Conservation (phyloP, 2,329 filamentous ascomycete species). For the Fusarium sulawesiense region DNA sequence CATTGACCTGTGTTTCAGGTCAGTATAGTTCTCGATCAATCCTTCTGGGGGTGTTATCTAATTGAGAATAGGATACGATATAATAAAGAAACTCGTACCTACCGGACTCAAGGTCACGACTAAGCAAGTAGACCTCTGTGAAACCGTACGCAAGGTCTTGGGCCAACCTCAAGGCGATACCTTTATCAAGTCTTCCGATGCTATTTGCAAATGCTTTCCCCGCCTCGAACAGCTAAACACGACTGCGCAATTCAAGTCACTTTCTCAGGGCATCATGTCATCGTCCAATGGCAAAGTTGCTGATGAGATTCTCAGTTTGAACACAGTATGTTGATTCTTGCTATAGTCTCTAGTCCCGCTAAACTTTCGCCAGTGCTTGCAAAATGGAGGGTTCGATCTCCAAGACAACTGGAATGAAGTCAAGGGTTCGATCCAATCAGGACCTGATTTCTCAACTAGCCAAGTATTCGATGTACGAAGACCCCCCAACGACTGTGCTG, state of each 20-base stretch:
- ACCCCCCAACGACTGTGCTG: too few relatives aligned
- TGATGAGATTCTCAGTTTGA: not conserved
- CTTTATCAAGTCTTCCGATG: not conserved
- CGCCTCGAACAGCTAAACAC: accelerated
- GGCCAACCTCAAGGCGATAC: not conserved
- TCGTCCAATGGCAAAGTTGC: not conserved
- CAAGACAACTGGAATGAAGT: too few relatives aligned
- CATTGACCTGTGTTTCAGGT: not conserved
- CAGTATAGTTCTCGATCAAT: accelerated
- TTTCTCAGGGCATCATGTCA: not conserved
- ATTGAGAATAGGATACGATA: accelerated
- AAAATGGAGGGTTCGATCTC: accelerated
- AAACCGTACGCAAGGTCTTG: not conserved
- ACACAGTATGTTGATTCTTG: not conserved
- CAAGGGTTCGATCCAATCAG: not conserved
- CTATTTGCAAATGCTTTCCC: not conserved
- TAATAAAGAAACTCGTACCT: not conserved
- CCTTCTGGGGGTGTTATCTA: accelerated
- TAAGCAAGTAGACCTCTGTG: not conserved
- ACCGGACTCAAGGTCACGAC: not conserved
- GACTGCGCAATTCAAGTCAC: not conserved
- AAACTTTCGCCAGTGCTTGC: accelerated
- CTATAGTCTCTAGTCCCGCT: accelerated
- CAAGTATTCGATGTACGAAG: not conserved
- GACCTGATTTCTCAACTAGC: accelerated